These are phyloP conservation scores for Arachis stenosperma DNA, from an alignment of 306 rosid species.

Conservation along the genomic window DNA sequence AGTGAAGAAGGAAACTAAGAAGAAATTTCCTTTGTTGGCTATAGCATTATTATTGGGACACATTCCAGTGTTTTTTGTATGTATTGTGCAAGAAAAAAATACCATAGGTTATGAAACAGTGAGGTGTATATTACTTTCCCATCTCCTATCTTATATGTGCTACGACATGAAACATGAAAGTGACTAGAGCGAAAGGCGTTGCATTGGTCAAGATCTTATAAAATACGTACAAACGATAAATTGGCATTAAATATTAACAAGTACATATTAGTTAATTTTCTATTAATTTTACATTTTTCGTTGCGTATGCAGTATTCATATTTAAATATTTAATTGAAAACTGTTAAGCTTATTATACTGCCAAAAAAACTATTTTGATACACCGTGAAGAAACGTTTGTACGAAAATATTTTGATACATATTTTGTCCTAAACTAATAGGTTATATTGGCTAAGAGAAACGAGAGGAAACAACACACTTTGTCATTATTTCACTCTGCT, in stretches of 20 bases:
- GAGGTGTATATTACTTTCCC: constrained; percentile 23
- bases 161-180: not conserved
- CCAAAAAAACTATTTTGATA: too few relatives aligned
- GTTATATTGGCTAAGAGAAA: not conserved
- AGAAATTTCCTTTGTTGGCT: constrained; percentile 29
- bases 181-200: not conserved
- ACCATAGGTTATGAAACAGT: constrained; percentile 5
- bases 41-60: not conserved
- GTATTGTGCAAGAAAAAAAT: constrained; percentile 5
- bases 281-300: too few relatives aligned
- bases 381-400: too few relatives aligned
- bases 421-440: not conserved
- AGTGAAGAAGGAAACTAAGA: constrained; percentile 1
- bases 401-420: too few relatives aligned
- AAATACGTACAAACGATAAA: too few relatives aligned
- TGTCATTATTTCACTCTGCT: not conserved
- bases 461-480: not conserved
- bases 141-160: not conserved
- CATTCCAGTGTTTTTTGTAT: not conserved
- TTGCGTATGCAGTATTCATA: too few relatives aligned
- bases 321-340: too few relatives aligned
- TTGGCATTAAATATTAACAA: too few relatives aligned
- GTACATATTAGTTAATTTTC: too few relatives aligned
- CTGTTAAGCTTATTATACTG: too few relatives aligned
- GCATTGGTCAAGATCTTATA: not conserved